These are phyloP conservation scores for Aspergillus ostianus DNA, from an alignment of 495 filamentous ascomycete species.

Conservation along the genomic window DNA sequence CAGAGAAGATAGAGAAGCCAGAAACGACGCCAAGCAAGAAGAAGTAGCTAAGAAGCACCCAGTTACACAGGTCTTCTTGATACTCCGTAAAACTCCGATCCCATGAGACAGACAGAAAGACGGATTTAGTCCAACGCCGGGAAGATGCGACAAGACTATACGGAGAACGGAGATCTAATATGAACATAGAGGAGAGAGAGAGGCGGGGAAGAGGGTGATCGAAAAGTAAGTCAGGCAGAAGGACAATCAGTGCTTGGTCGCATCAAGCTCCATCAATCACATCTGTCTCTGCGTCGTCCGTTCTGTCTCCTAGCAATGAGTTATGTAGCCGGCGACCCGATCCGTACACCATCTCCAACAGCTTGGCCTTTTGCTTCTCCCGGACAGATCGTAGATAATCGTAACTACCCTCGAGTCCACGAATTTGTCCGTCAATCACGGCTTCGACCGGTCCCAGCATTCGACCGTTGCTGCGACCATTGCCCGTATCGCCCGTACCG, in stretches of 20 bases:
- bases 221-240: background rate
- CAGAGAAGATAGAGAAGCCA: background rate
- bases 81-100: background rate
- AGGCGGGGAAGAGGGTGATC: background rate
- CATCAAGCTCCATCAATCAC: slow-evolving; percentile 10
- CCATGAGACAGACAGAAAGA: background rate
- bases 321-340: slow-evolving; percentile 40
- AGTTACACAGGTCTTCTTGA: background rate
- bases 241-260: background rate
- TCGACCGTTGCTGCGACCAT: slow-evolving; percentile 45
- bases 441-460: slow-evolving; percentile 54
- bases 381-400: slow-evolving; percentile 69
- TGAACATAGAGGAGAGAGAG: background rate
- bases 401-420: slow-evolving; percentile 74
- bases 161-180: background rate
- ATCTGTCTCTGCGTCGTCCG: slow-evolving; percentile 19
- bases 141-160: background rate
- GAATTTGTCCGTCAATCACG: slow-evolving; percentile 77
- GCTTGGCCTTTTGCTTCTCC: slow-evolving; percentile 74
- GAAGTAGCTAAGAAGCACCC: background rate
- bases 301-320: slow-evolving; percentile 27
- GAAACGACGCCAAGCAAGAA: background rate
- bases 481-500: slow-evolving; percentile 32
- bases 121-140: background rate
- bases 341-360: slow-evolving; percentile 79